phyloP scores from a whole-genome alignment of 2,329 filamentous ascomycete species.

The Fulvia fulva region DNA sequence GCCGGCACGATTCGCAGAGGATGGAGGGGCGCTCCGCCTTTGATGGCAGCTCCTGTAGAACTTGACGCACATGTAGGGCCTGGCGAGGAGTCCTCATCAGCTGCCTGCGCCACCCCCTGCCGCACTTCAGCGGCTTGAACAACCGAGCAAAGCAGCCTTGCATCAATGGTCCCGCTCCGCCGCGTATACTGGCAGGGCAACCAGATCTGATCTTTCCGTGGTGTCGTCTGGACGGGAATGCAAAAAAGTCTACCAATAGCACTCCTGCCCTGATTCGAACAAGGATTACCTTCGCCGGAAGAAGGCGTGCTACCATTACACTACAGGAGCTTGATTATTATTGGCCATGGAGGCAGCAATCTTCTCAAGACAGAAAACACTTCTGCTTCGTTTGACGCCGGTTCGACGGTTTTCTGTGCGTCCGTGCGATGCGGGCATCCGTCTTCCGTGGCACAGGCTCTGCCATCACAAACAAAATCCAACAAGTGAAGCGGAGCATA shows the following conservation, averaged over 20 bases:
- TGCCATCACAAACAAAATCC: not conserved
- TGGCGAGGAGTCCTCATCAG: not conserved
- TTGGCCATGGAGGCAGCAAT: not conserved
- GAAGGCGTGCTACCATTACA: not conserved
- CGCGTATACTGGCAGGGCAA: no score
- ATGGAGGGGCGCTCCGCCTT: slow-evolving; percentile 17
- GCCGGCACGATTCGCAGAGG: slow-evolving; percentile 10
- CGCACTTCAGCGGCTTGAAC: not conserved
- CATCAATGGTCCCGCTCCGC: no score
- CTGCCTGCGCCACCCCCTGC: not conserved
- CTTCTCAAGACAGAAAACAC: not conserved
- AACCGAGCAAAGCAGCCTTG: no score
- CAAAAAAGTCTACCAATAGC: no score
- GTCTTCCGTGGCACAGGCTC: not conserved
- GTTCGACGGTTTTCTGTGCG: not conserved
- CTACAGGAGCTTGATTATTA: not conserved
- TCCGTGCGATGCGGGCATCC: not conserved
- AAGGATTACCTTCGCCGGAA: not conserved
- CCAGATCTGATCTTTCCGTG: no score
- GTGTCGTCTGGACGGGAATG: no score
- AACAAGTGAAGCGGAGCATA: not conserved
- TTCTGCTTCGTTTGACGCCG: not conserved
- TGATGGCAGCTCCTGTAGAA: slow-evolving; percentile 13
- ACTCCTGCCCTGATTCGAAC: not conserved
- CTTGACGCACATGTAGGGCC: not conserved